Percentiles rank a stretch among this genome's conserved stretches.
Conservation (phyloP, 2,329 filamentous ascomycete species). For the Pyrenophora teres region DNA sequence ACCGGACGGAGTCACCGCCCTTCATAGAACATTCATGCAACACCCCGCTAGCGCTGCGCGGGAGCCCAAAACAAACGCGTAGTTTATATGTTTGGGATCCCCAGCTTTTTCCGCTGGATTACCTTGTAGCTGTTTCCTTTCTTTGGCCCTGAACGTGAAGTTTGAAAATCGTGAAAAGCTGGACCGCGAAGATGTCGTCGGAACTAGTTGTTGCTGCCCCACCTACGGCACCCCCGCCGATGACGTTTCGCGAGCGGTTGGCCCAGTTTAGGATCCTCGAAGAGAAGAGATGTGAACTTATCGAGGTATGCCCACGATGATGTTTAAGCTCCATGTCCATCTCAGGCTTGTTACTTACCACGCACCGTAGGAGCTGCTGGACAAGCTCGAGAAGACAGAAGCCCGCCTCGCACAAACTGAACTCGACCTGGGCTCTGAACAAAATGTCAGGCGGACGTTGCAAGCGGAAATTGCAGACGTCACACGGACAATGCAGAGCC, state of each 20-base stretch:
- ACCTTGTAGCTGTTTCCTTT: constrained; percentile 4
- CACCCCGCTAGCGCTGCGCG: constrained; percentile 33
- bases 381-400: constrained; percentile 46
- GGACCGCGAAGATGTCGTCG: constrained; percentile 15
- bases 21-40: constrained; percentile 37
- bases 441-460: constrained; percentile 44
- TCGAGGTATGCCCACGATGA: constrained; percentile 31
- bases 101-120: constrained; percentile 20
- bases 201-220: constrained; percentile 18
- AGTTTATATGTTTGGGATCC: constrained; percentile 37
- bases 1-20: constrained; percentile 38
- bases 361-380: constrained; percentile 38
- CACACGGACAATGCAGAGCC: constrained; percentile 12
- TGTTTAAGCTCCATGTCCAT: no score
- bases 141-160: constrained; percentile 4
- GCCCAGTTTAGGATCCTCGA: constrained; percentile 46
- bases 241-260: constrained; percentile 41
- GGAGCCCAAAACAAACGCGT: constrained; percentile 34
- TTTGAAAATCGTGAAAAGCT: constrained; percentile 5
- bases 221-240: constrained; percentile 15
- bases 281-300: constrained; percentile 44
- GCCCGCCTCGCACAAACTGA: constrained; percentile 43
- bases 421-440: constrained; percentile 45
- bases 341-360: no score
- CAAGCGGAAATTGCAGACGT: constrained; percentile 36